phyloP scores from a whole-genome alignment of 768 basidiomycete species.

The Leccinum fibrillosum region DNA sequence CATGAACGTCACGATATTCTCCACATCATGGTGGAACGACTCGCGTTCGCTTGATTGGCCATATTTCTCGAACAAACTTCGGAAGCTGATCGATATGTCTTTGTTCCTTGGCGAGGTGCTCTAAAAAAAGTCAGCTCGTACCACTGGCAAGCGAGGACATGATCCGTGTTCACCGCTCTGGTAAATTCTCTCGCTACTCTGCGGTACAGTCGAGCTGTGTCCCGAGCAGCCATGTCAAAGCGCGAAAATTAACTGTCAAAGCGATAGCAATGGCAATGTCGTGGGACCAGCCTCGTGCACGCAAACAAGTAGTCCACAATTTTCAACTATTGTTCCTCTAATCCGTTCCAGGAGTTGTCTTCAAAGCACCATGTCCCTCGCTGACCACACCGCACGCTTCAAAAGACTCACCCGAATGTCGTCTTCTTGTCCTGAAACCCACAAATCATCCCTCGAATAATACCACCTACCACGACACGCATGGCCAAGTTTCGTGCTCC shows the following conservation, averaged over 20 bases:
- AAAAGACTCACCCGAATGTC: slow-evolving; percentile 13
- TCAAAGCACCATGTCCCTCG: slow-evolving; percentile 12
- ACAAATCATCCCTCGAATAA: background rate
- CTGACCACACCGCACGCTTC: slow-evolving; percentile 2
- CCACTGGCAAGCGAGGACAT: background rate
- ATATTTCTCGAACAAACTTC: slow-evolving; percentile 47
- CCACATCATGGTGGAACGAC: slow-evolving; percentile 45
- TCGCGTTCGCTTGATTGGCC: slow-evolving; percentile 19
- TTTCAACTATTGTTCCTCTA: slow-evolving; percentile 21
- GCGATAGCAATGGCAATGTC: slow-evolving; percentile 10
- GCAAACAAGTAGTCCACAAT: background rate
- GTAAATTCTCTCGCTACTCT: slow-evolving; percentile 29
- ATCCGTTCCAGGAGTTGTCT: slow-evolving; percentile 5
- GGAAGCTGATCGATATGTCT: slow-evolving; percentile 48
- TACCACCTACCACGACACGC: background rate
- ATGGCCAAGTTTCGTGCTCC: slow-evolving; percentile 21
- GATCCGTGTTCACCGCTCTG: slow-evolving; percentile 20
- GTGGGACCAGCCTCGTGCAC: slow-evolving; percentile 11
- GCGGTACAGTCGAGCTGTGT: slow-evolving; percentile 26
- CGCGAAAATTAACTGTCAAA: slow-evolving; percentile 14
- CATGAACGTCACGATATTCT: slow-evolving; percentile 65
- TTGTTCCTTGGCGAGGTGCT: slow-evolving; percentile 38
- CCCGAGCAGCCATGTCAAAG: slow-evolving; percentile 25
- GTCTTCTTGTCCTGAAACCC: background rate
- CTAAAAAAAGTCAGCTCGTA: slow-evolving; percentile 23